These are phyloP conservation scores for Penicillium cataractarum DNA, from an alignment of 495 filamentous ascomycete genomes.

Conservation along the genomic window DNA sequence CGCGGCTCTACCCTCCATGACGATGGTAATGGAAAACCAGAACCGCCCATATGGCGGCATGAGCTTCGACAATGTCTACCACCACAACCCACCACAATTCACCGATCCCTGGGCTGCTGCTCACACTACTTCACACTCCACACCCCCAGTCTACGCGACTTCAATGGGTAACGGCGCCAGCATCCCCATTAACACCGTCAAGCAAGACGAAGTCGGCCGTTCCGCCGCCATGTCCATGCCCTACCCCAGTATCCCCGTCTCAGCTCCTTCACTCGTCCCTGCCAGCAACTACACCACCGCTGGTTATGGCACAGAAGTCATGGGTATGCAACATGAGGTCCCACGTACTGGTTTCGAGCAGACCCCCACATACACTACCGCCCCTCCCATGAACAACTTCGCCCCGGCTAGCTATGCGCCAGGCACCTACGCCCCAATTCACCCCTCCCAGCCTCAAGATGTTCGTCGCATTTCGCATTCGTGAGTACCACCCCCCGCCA, in stretches of 20 bases:
- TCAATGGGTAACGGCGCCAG: constrained; percentile 60
- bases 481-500: constrained; percentile 66
- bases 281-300: constrained; percentile 70
- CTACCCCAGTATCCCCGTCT: constrained; percentile 71
- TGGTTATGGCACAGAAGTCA: constrained; percentile 70
- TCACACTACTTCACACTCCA: constrained; percentile 58
- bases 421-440: constrained; percentile 55
- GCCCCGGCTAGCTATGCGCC: constrained; percentile 61
- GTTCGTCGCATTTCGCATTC: constrained; percentile 83
- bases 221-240: constrained; percentile 71
- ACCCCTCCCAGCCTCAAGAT: constrained; percentile 60
- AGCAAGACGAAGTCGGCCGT: constrained; percentile 60
- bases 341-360: constrained; percentile 55
- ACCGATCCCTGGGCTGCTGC: constrained; percentile 82
- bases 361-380: constrained; percentile 67
- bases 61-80: constrained; percentile 79
- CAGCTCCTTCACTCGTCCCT: constrained; percentile 68
- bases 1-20: constrained; percentile 56
- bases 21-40: constrained; percentile 87
- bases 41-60: constrained; percentile 80
- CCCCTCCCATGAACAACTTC: constrained; percentile 68
- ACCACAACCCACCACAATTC: constrained; percentile 79
- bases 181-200: constrained; percentile 56
- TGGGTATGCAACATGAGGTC: constrained; percentile 73
- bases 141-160: constrained; percentile 58